Evolutionary conservation across 2,329 filamentous ascomycete genomes (phyloP).

Genomic region (Atkinsonella texensis): DNA sequence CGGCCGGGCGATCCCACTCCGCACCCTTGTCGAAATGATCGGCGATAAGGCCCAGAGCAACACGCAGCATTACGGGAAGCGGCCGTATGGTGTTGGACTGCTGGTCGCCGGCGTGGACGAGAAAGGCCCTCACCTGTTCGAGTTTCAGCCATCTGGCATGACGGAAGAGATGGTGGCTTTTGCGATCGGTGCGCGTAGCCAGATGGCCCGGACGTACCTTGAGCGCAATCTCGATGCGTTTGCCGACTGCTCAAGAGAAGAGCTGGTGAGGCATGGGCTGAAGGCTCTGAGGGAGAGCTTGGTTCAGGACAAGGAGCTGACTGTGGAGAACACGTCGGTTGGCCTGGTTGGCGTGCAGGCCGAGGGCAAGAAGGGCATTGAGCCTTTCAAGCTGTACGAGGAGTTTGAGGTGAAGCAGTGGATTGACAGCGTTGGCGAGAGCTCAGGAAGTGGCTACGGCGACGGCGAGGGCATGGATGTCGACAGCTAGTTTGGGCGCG

Average conservation of each 20-base stretch:
- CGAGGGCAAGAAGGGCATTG: conserved; percentile 43
- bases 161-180: conserved; percentile 96
- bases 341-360: conserved; percentile 58
- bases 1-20: conserved; percentile 82
- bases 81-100: conserved; percentile 89
- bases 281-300: conserved; percentile 89
- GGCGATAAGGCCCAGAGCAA: conserved; percentile 95
- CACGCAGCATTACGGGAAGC: conserved; percentile 93
- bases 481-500: conserved; percentile 19
- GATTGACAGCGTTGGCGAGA: conserved; percentile 61
- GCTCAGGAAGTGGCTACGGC: conserved; percentile 28
- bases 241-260: conserved; percentile 61
- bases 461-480: conserved; percentile 26
- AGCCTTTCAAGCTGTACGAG: conserved; percentile 85
- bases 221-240: conserved; percentile 87
- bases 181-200: conserved; percentile 87
- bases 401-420: conserved; percentile 76
- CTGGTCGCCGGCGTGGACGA: conserved; percentile 91
- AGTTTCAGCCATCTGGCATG: conserved; percentile 94
- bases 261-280: conserved; percentile 83
- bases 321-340: conserved; percentile 90
- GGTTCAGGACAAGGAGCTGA: conserved; percentile 94
- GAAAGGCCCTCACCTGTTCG: conserved; percentile 87
- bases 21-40: conserved; percentile 81
- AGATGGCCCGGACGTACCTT: conserved; percentile 96